phyloP scores from a whole-genome alignment of 441 rosid species.

The Syzygium malaccense region DNA sequence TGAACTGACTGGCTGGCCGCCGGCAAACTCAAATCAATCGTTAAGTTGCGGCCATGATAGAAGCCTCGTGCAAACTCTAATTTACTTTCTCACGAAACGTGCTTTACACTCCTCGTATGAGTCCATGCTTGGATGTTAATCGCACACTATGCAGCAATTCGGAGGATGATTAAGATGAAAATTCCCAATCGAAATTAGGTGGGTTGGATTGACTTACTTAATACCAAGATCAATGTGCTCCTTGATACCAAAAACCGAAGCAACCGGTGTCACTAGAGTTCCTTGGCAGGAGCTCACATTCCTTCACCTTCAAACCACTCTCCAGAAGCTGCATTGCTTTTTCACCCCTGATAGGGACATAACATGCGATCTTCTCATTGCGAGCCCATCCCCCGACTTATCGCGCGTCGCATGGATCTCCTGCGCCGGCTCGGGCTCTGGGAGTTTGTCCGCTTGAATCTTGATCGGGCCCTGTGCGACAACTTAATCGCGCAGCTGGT shows the following conservation, averaged over 20 bases:
- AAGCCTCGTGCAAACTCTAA: not conserved
- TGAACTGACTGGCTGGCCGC: not conserved
- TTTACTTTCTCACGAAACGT: not conserved
- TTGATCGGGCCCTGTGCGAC: constrained; percentile 18
- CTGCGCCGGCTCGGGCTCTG: constrained; percentile 64
- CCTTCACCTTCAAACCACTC: constrained; percentile 26
- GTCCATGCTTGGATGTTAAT: not conserved
- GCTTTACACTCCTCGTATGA: not conserved
- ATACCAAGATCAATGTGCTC: constrained; percentile 29
- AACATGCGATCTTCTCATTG: constrained; percentile 23
- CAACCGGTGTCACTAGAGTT: constrained; percentile 25
- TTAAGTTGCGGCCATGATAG: not conserved
- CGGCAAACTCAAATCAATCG: not conserved
- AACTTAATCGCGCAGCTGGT: constrained; percentile 58
- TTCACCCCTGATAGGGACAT: constrained; percentile 20
- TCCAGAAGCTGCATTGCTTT: constrained; percentile 24
- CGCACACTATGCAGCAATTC: not conserved
- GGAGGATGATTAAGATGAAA: not conserved
- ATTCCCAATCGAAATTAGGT: not conserved
- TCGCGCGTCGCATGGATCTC: constrained; percentile 36
- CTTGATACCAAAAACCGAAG: constrained; percentile 21
- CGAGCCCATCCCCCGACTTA: constrained; percentile 37
- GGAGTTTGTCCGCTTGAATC: constrained; percentile 66
- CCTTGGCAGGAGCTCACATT: constrained; percentile 13
- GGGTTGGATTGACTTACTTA: constrained; percentile 8